Percentiles rank a stretch among this genome's conserved stretches.
These are phyloP conservation scores for Chamaecyparis obtusa DNA, from an alignment of 75 land plant genomes.

Conservation along the genomic window DNA sequence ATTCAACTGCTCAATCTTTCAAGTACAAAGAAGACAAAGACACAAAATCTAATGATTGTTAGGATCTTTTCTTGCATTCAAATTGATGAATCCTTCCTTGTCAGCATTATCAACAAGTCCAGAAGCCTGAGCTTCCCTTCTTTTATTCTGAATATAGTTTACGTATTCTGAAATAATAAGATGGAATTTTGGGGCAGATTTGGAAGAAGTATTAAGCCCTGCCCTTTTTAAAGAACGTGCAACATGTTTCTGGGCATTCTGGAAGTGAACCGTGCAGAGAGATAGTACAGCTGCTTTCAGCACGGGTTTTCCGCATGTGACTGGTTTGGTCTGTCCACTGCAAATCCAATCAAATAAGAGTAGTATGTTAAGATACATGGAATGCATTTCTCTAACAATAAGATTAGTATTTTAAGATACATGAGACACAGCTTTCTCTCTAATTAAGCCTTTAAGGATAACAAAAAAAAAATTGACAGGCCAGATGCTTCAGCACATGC, in stretches of 20 bases:
- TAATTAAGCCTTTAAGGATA: neutral
- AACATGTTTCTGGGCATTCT: constrained; percentile 55
- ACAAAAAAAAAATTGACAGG: neutral
- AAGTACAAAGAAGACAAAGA: neutral
- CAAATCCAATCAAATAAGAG: constrained; percentile 3
- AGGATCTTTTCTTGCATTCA: neutral
- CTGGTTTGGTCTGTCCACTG: constrained; percentile 54
- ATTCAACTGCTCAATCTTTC: neutral
- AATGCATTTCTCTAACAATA: neutral
- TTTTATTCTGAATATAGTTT: constrained; percentile 60
- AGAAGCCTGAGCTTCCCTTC: constrained; percentile 38
- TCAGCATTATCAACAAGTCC: constrained; percentile 4
- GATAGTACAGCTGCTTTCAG: constrained; percentile 64
- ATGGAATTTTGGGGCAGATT: constrained; percentile 64
- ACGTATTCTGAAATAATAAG: constrained; percentile 74
- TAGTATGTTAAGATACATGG: neutral
- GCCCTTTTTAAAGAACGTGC: constrained; percentile 62
- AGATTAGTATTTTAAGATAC: neutral
- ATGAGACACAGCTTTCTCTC: neutral
- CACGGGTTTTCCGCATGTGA: constrained; percentile 76
- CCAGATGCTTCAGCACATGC: neutral
- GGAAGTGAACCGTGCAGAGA: constrained; percentile 61
- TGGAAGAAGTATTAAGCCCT: constrained; percentile 46
- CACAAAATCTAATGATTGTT: neutral
- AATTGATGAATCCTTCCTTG: neutral